Percentiles rank a stretch among this genome's conserved stretches.
phyloP scores from a whole-genome alignment of 768 basidiomycete genomes.

The Auriscalpium microsporum region DNA sequence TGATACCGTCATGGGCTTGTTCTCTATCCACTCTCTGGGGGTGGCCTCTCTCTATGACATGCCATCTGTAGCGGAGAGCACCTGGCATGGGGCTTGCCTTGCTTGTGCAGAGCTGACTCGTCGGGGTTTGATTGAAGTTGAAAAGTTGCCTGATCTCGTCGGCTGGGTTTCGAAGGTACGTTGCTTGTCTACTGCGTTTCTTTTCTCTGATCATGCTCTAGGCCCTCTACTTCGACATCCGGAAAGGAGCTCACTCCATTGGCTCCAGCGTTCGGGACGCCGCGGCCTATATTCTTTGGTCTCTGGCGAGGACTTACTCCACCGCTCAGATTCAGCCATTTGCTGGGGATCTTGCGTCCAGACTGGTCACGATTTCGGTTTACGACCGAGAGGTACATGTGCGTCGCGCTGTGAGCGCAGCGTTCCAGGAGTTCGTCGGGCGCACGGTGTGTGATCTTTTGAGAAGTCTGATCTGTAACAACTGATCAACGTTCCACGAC shows the following conservation, averaged over 20 bases:
- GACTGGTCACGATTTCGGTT: constrained; percentile 70
- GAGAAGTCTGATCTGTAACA: constrained; percentile 1
- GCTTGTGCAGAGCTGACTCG: constrained; percentile 91
- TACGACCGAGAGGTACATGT: constrained; percentile 95
- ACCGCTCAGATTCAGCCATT: constrained; percentile 49
- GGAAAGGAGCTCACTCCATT: constrained; percentile 87
- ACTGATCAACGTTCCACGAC: no score
- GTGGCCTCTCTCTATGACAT: constrained; percentile 62
- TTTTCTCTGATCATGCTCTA: constrained; percentile 23
- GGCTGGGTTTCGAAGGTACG: constrained; percentile 70
- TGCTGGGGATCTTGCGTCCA: constrained; percentile 55
- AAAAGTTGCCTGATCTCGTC: constrained; percentile 54
- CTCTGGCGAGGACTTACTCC: constrained; percentile 75
- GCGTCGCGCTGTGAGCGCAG: constrained; percentile 90
- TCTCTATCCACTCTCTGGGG: constrained; percentile 61
- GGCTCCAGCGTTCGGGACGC: constrained; percentile 94
- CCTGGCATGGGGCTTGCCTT: constrained; percentile 93
- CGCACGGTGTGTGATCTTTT: constrained; percentile 56
- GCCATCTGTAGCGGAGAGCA: constrained; percentile 70
- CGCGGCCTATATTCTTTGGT: constrained; percentile 92
- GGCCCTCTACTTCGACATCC: constrained; percentile 89
- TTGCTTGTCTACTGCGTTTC: background rate
- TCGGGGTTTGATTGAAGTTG: constrained; percentile 56
- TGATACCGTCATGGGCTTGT: constrained; percentile 68
- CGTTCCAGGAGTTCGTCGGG: constrained; percentile 96